Percentiles rank a stretch among this genome's conserved stretches.
These are phyloP conservation scores for Aaosphaeria pasadenensis DNA, from an alignment of 2,329 filamentous ascomycete species.

Conservation along the genomic window DNA sequence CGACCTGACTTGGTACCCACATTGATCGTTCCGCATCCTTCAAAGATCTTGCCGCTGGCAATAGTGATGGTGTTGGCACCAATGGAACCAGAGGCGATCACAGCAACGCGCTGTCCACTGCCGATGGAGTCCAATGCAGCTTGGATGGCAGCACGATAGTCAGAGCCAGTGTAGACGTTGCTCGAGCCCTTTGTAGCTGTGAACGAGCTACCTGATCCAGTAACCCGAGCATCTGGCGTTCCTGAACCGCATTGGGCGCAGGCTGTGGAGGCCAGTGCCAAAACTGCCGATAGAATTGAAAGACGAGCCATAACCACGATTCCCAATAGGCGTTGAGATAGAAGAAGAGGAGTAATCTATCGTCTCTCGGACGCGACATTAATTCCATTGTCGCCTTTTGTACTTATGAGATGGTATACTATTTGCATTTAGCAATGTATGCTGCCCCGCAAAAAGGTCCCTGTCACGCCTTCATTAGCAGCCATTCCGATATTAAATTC, in stretches of 20 bases:
- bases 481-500: neutral
- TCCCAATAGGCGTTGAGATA: neutral
- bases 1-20: conserved; percentile 41
- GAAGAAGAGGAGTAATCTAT: neutral
- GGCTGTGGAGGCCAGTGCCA: conserved; percentile 41
- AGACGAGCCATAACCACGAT: neutral
- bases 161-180: conserved; percentile 51
- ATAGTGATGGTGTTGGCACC: conserved; percentile 53
- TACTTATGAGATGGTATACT: too few species aligned
- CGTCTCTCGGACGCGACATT: too few species aligned
- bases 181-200: conserved; percentile 44
- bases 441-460: too few species aligned
- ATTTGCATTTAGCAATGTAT: too few species aligned
- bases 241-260: conserved; percentile 50
- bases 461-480: neutral
- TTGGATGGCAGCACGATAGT: conserved; percentile 56
- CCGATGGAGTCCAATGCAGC: conserved; percentile 52
- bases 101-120: conserved; percentile 52
- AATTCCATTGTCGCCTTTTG: too few species aligned
- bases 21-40: conserved; percentile 58
- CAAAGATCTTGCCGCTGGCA: conserved; percentile 54
- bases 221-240: conserved; percentile 46
- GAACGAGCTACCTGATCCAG: conserved; percentile 47
- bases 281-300: conserved; percentile 23
- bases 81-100: conserved; percentile 56